These are phyloP conservation scores for Picea glauca DNA, from an alignment of 75 land plant species.

Conservation along the genomic window DNA sequence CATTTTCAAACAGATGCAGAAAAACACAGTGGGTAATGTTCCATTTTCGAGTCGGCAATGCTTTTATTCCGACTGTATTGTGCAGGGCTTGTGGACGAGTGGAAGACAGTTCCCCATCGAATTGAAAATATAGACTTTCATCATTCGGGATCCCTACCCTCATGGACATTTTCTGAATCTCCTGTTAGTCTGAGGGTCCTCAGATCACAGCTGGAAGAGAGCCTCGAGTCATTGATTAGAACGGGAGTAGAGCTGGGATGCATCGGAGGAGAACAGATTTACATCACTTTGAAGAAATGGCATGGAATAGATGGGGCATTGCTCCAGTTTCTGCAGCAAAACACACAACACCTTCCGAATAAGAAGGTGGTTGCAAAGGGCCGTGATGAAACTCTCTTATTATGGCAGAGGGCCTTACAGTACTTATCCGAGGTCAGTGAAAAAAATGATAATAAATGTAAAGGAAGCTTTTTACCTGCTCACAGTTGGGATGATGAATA, in stretches of 20 bases:
- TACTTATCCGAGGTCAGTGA: slow-evolving; percentile 21
- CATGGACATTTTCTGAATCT: slow-evolving; percentile 18
- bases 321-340: slow-evolving; percentile 20
- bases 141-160: slow-evolving; percentile 23
- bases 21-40: not conserved
- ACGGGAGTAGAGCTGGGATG: slow-evolving; percentile 48
- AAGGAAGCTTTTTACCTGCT: slow-evolving; percentile 12
- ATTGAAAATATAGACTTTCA: slow-evolving; percentile 64
- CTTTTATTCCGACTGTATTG: not conserved
- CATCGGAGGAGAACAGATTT: slow-evolving; percentile 44
- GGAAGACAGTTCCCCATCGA: slow-evolving; percentile 66
- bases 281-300: slow-evolving; percentile 50
- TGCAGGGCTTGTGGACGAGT: slow-evolving; percentile 61
- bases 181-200: slow-evolving; percentile 19
- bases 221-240: slow-evolving; percentile 53
- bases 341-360: not conserved
- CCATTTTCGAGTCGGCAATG: not conserved
- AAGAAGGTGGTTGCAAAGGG: not conserved
- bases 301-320: slow-evolving; percentile 51
- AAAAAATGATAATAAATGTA: slow-evolving; percentile 15
- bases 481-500: slow-evolving; percentile 18
- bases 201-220: slow-evolving; percentile 34
- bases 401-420: slow-evolving; percentile 64
- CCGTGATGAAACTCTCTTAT: slow-evolving; percentile 20
- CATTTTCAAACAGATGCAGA: not conserved